Conservation (phyloP, 164 flowering plant species). For the Piper betle region DNA sequence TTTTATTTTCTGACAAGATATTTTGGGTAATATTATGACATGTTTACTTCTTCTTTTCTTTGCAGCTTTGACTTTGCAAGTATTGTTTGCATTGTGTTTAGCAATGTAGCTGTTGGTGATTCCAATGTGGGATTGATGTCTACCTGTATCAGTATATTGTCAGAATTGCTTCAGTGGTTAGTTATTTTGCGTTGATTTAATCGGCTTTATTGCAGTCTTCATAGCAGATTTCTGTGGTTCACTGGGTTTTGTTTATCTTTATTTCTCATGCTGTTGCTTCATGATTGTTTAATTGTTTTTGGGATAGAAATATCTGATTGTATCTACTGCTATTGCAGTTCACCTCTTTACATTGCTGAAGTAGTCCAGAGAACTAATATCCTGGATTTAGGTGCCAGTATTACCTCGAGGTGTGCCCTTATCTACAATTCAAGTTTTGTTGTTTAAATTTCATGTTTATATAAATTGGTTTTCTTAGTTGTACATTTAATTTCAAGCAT, state of each 20-base stretch:
- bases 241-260: background rate
- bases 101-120: conserved; percentile 30
- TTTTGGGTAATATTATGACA: background rate
- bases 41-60: conserved; percentile 1
- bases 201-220: background rate
- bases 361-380: conserved; percentile 23
- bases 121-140: conserved; percentile 46
- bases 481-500: too few relatives aligned
- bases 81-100: conserved; percentile 50
- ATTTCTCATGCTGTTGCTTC: background rate
- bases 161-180: conserved; percentile 70
- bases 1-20: too few relatives aligned
- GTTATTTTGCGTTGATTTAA: conserved; percentile 1
- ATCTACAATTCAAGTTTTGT: too few relatives aligned
- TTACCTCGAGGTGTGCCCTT: conserved; percentile 60
- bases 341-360: conserved; percentile 52
- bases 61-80: conserved; percentile 58
- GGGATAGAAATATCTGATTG: background rate
- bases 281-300: background rate
- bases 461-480: too few relatives aligned
- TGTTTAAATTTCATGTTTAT: too few relatives aligned
- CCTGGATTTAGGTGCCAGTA: conserved; percentile 20
- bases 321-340: conserved; percentile 28
- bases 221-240: background rate
- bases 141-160: conserved; percentile 46